A percentile compares a stretch with the other conserved stretches of the same genome.
These are phyloP conservation scores for Fonsecaea pedrosoi DNA, from an alignment of 2,329 filamentous ascomycete genomes.

Conservation along the genomic window DNA sequence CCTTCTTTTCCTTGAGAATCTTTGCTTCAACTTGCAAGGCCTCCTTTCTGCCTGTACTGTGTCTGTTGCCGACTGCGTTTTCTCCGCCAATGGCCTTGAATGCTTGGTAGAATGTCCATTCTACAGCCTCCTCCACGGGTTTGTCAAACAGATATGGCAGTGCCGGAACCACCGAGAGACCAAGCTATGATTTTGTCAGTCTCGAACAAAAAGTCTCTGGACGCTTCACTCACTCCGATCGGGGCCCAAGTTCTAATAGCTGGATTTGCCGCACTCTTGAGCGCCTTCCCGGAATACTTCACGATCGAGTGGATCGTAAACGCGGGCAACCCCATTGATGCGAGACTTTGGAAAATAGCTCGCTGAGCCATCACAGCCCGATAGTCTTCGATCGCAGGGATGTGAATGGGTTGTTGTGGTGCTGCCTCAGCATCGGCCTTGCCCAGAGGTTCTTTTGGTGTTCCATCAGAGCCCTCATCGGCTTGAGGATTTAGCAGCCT, in stretches of 20 bases:
- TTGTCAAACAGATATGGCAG: slow-evolving; percentile 61
- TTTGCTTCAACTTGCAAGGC: slow-evolving; percentile 32
- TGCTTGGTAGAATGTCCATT: slow-evolving; percentile 85
- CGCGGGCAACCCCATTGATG: slow-evolving; percentile 91
- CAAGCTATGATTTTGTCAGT: slow-evolving; percentile 56
- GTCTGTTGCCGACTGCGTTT: slow-evolving; percentile 54
- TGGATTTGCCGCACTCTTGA: slow-evolving; percentile 81
- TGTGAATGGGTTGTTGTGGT: slow-evolving; percentile 48
- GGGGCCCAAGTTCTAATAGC: slow-evolving; percentile 83
- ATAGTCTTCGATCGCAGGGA: slow-evolving; percentile 85
- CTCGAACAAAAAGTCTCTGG: slow-evolving; percentile 1
- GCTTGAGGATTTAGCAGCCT: slow-evolving; percentile 72
- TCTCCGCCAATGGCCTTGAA: slow-evolving; percentile 76
- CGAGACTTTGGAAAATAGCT: slow-evolving; percentile 86
- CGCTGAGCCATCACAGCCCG: slow-evolving; percentile 89
- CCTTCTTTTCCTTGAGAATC: slow-evolving; percentile 33
- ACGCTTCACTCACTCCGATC: slow-evolving; percentile 73
- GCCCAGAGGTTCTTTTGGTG: slow-evolving; percentile 59
- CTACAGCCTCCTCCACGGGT: slow-evolving; percentile 88
- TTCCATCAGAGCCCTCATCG: slow-evolving; percentile 44
- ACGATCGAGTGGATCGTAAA: slow-evolving; percentile 95
- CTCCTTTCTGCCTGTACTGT: slow-evolving; percentile 37
- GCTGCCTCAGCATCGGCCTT: slow-evolving; percentile 41
- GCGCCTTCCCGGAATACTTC: slow-evolving; percentile 81
- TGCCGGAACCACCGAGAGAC: slow-evolving; percentile 56